Evolutionary conservation across 2,329 filamentous ascomycete genomes (phyloP).

Genomic region (Talaromyces sp.): DNA sequence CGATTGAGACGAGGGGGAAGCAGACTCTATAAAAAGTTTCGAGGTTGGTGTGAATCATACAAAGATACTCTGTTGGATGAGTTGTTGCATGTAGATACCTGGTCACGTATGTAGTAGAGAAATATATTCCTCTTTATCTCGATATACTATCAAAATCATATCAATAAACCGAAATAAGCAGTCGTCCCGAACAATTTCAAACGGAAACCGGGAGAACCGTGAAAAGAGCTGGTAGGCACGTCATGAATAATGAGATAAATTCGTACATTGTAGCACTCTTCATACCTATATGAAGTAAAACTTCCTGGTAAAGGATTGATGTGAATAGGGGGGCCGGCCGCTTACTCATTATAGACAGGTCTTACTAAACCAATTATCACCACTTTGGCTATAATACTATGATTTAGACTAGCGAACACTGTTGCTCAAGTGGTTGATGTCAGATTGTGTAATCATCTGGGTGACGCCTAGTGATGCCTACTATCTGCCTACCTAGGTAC

Average conservation of each 20-base stretch:
- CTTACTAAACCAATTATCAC: no score
- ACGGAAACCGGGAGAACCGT: not conserved
- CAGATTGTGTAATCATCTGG: not conserved
- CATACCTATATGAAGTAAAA: no score
- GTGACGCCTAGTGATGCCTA: not conserved
- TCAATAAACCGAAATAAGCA: not conserved
- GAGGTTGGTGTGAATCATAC: not conserved
- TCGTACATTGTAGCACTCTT: no score
- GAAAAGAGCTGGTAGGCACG: not conserved
- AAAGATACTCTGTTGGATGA: not conserved
- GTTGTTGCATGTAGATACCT: not conserved
- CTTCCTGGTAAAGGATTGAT: no score
- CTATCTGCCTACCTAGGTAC: not conserved
- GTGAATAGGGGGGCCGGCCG: no score
- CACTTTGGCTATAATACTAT: not conserved
- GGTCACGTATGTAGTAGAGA: no score
- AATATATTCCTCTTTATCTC: not conserved
- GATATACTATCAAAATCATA: not conserved
- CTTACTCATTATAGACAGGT: no score
- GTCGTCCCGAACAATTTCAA: not conserved
- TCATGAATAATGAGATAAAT: no score
- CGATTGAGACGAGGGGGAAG: slow-evolving; percentile 49
- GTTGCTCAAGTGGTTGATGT: not conserved
- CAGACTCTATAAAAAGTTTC: slow-evolving; percentile 37
- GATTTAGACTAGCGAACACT: not conserved